Percentiles rank a stretch among this genome's conserved stretches.
phyloP scores from a whole-genome alignment of 2,329 filamentous ascomycete species.

The Bipolaris zeicola region DNA sequence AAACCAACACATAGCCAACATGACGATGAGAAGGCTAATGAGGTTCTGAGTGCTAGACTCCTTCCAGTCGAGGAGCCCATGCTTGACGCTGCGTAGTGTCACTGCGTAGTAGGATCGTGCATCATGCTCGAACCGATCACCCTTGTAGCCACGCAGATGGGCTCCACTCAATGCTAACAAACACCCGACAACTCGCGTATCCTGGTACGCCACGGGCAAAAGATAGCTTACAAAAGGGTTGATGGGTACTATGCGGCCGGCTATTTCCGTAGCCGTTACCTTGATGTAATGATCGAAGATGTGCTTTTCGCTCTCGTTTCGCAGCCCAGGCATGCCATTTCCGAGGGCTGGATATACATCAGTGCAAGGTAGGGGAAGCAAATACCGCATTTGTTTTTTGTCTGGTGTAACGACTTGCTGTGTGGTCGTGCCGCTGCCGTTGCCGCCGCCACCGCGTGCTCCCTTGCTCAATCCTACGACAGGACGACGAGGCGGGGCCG shows the following conservation, averaged over 20 bases:
- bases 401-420: slow-evolving; percentile 54
- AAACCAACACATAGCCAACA: slow-evolving; percentile 4
- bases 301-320: not conserved
- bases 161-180: slow-evolving; percentile 7
- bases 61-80: slow-evolving; percentile 3
- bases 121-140: slow-evolving; percentile 4
- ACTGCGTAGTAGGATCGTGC: slow-evolving; percentile 7
- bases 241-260: not conserved
- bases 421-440: slow-evolving; percentile 52
- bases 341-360: not conserved
- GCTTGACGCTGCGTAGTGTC: slow-evolving; percentile 7
- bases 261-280: slow-evolving; percentile 3
- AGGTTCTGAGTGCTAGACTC: not conserved
- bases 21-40: slow-evolving; percentile 1
- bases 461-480: not conserved
- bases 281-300: slow-evolving; percentile 11
- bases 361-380: not conserved
- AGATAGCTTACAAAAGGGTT: slow-evolving; percentile 7
- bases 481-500: not conserved
- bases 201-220: slow-evolving; percentile 8
- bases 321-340: slow-evolving; percentile 3
- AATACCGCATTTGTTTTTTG: slow-evolving; percentile 1
- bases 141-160: not conserved
- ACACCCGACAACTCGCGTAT: not conserved
- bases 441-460: not conserved